Evolutionary conservation across 1,284 basidiomycete species (phyloP), one percentile per base, ranked within the genome.

Genomic region (Gastroboletus turbinatus): DNA sequence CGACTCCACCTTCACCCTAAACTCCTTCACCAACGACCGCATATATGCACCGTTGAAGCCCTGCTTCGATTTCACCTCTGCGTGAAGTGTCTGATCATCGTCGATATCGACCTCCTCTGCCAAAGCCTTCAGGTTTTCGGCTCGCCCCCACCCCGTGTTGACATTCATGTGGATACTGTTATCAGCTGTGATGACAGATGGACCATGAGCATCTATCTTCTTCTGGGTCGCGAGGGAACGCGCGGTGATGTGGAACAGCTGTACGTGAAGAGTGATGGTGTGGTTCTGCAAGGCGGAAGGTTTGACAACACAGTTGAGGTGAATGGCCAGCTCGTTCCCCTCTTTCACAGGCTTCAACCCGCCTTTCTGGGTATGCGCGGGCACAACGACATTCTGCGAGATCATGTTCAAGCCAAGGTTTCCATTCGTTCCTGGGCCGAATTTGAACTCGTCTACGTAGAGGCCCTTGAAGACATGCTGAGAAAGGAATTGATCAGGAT

Each of bases 381-480:
- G 48, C 5, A 47, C 14, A 7, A 30, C 16, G 23, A 50, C 16
- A 21, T 33, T 29, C 1, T 45, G 46, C 6, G 50, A 60, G 40
- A 60, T 60, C 59, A 60, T 60, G 45, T 63, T 62, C 19, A 6
- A 1, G 4, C 38, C 43, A 14, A 56, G 32, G 7, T 42, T 50
- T 19, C 50, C 45, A 11, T 39, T 43, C 19, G 14, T 17, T 19
- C 49, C 53, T 7, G 7, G 30, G 21, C 43, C 33, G 21, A 50
- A 63, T 38, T 46, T 46, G 53, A 60, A 61, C 17, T 62, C 44
- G n/a, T 59, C 60, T n/a, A 62, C 30, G 9, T 21, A 8, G 19
- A 59, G 43, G 7, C 19, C 39, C 3, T 21, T 19, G 23, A 60
- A 61, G 42, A 60, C 45, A 1, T 40, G 7, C 1, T 38, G 3